A percentile compares a stretch with the other conserved stretches of the same genome.
These are phyloP conservation scores for Kondoa malvinella DNA, from an alignment of 768 basidiomycete genomes.

Conservation along the genomic window DNA sequence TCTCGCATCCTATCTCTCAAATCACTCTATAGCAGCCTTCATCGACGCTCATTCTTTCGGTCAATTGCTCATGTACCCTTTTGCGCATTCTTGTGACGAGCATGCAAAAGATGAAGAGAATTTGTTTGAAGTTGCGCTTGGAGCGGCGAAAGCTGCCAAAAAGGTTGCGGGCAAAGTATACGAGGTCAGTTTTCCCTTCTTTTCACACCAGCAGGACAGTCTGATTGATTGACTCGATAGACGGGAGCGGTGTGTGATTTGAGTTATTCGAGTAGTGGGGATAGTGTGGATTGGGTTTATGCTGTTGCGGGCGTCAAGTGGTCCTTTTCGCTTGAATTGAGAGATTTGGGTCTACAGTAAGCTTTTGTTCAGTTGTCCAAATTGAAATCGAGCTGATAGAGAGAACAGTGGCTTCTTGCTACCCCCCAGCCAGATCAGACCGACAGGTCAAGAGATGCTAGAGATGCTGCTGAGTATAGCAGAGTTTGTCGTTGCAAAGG, in stretches of 20 bases:
- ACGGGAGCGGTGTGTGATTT: conserved; percentile 16
- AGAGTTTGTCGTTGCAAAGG: conserved; percentile 39
- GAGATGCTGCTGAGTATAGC: conserved; percentile 51
- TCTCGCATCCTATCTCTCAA: conserved; percentile 49
- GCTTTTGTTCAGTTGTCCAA: conserved; percentile 26
- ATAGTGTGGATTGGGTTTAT: conserved; percentile 54
- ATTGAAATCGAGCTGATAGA: not conserved
- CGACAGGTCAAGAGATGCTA: conserved; percentile 60
- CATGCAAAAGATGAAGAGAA: conserved; percentile 57
- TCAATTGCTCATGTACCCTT: conserved; percentile 62
- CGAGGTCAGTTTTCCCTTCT: conserved; percentile 33
- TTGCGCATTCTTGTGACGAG: conserved; percentile 50
- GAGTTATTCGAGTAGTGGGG: conserved; percentile 37
- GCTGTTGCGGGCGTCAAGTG: conserved; percentile 44
- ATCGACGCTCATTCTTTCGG: conserved; percentile 66
- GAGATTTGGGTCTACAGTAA: conserved; percentile 51
- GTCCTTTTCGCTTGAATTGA: conserved; percentile 47
- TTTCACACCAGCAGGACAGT: conserved; percentile 25
- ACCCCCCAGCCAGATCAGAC: conserved; percentile 53
- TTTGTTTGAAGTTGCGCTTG: conserved; percentile 52
- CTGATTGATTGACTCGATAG: conserved; percentile 23
- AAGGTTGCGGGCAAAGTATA: conserved; percentile 44
- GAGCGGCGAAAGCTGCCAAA: conserved; percentile 45
- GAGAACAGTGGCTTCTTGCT: conserved; percentile 49
- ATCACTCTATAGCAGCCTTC: conserved; percentile 40